Conservation (phyloP, 495 filamentous ascomycete genomes). For the Elasticomyces elasticus region DNA sequence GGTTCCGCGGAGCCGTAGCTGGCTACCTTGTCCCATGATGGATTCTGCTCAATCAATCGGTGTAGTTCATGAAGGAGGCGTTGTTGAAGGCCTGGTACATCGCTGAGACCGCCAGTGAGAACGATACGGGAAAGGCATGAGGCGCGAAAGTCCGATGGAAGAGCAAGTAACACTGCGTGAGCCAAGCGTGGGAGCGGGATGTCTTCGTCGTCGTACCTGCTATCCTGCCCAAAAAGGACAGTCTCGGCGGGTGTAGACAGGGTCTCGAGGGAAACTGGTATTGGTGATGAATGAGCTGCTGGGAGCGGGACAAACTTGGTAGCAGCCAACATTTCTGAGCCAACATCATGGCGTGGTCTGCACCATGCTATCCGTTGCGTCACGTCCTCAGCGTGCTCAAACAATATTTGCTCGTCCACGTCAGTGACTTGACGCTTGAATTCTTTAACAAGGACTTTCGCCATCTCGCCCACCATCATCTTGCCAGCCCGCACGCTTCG, state of each 20-base stretch:
- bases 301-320: slow-evolving; percentile 41
- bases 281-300: slow-evolving; percentile 37
- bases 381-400: slow-evolving; percentile 73
- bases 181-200: slow-evolving; percentile 61
- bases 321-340: slow-evolving; percentile 16
- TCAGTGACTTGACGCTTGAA: slow-evolving; percentile 15
- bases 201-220: slow-evolving; percentile 82
- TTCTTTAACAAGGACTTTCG: slow-evolving; percentile 45
- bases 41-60: slow-evolving; percentile 46
- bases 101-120: slow-evolving; percentile 72
- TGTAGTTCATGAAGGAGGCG: slow-evolving; percentile 69
- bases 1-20: slow-evolving; percentile 25
- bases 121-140: slow-evolving; percentile 85
- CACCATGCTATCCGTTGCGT: slow-evolving; percentile 70
- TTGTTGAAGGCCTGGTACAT: slow-evolving; percentile 69
- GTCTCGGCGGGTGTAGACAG: slow-evolving; percentile 67
- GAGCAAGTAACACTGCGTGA: slow-evolving; percentile 61
- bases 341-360: slow-evolving; percentile 6
- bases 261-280: slow-evolving; percentile 55
- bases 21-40: slow-evolving; percentile 68
- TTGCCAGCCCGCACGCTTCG: slow-evolving; percentile 67
- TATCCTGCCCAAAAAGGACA: slow-evolving; percentile 60
- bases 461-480: slow-evolving; percentile 56
- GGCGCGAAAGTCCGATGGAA: slow-evolving; percentile 72
- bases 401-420: slow-evolving; percentile 35